Evolutionary conservation across 257 asterid species (phyloP).

Genomic region (Ehretia macrophylla): DNA sequence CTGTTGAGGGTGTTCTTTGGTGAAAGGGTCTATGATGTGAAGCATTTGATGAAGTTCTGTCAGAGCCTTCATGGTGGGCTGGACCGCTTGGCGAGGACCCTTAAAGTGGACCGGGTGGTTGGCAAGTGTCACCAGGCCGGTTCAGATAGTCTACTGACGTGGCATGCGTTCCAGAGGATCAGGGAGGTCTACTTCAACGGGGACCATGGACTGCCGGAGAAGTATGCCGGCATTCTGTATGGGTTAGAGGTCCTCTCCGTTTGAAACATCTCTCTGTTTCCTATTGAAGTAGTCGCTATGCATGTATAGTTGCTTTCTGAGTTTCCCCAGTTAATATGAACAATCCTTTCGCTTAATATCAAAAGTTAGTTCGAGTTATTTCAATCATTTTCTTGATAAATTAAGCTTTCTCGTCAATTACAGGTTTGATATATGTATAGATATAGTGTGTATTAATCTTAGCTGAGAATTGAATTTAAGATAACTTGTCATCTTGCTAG

Average conservation of each 20-base stretch:
- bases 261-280: slow-evolving; percentile 3
- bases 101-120: slow-evolving; percentile 46
- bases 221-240: slow-evolving; percentile 71
- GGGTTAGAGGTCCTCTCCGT: slow-evolving; percentile 64
- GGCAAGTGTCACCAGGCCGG: slow-evolving; percentile 88
- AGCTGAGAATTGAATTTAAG: not conserved
- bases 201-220: slow-evolving; percentile 30
- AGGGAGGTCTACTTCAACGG: slow-evolving; percentile 45
- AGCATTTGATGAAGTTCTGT: slow-evolving; percentile 62
- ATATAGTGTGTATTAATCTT: not conserved
- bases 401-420: not conserved
- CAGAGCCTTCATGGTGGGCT: slow-evolving; percentile 68
- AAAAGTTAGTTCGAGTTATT: slow-evolving; percentile 9
- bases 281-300: slow-evolving; percentile 19
- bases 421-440: no score
- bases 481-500: not conserved
- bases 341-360: slow-evolving; percentile 31
- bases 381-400: not conserved
- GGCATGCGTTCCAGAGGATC: slow-evolving; percentile 64
- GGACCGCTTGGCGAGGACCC: slow-evolving; percentile 58
- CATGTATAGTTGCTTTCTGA: slow-evolving; percentile 22
- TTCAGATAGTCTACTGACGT: slow-evolving; percentile 76
- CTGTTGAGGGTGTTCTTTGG: slow-evolving; percentile 60
- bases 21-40: slow-evolving; percentile 64
- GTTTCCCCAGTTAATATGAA: slow-evolving; percentile 27